Evolutionary conservation across 768 basidiomycete species (phyloP).

Genomic region (Collybia nuda): DNA sequence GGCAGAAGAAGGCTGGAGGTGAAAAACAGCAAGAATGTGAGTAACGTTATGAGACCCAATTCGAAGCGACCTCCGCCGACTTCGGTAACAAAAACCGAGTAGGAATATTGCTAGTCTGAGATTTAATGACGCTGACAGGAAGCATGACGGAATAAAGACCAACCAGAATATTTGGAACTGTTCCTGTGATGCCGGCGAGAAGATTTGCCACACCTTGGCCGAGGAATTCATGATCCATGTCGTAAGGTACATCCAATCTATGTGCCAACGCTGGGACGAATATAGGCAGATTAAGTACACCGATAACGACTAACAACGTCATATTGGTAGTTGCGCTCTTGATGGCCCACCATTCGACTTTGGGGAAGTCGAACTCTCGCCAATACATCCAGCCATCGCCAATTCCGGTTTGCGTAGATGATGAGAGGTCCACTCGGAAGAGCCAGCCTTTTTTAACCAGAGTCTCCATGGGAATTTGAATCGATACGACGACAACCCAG

Average conservation of each 20-base stretch:
- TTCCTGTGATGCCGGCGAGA: slow-evolving; percentile 16
- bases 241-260: slow-evolving; percentile 18
- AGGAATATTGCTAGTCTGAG: slow-evolving; percentile 14
- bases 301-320: slow-evolving; percentile 19
- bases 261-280: slow-evolving; percentile 21
- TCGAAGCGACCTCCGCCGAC: slow-evolving; percentile 22
- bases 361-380: slow-evolving; percentile 19
- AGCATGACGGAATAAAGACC: not conserved
- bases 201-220: slow-evolving; percentile 21
- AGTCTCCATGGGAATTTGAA: not conserved
- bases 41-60: slow-evolving; percentile 11
- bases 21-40: slow-evolving; percentile 17
- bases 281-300: slow-evolving; percentile 22
- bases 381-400: slow-evolving; percentile 22
- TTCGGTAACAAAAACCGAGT: slow-evolving; percentile 19
- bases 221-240: slow-evolving; percentile 23
- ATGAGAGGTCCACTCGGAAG: slow-evolving; percentile 15
- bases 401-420: slow-evolving; percentile 5
- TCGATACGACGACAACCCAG: slow-evolving; percentile 13
- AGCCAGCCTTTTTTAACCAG: slow-evolving; percentile 18
- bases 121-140: not conserved
- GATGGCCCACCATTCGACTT: slow-evolving; percentile 20
- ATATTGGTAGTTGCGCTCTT: slow-evolving; percentile 18
- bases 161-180: slow-evolving; percentile 20
- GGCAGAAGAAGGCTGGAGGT: slow-evolving; percentile 15